Evolutionary conservation across 768 basidiomycete genomes (phyloP), one percentile per base, ranked within the genome.

Genomic region (Suillus hirtellus): DNA sequence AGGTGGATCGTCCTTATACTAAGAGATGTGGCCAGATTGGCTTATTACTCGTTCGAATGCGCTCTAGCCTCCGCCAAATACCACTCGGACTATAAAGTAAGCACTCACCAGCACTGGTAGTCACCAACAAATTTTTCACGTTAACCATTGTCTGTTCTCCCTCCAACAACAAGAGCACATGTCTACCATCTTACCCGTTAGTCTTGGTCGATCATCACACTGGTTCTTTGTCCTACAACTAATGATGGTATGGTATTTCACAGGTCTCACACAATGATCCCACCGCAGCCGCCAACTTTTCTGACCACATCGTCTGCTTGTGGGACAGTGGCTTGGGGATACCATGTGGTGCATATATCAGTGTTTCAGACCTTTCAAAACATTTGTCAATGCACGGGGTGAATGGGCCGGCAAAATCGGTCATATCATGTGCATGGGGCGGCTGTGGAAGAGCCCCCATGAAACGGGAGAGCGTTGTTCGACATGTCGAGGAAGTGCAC

Each of bases 401-500:
- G 35, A 2, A 27, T 0, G 73, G 68, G 6, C 24, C 67, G n/a
- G 73, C 73, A 0, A 61, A 60, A 12, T 3, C 43, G 5, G 1
- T 0, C 0, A 0, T 76, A 12, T 21, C 0, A 2, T 75, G 75
- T 11, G 37, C 10, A 31, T 76, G 73, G 73, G 3, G 10, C 14
- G 46, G 34, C 9, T 76, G 73, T 42, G 40, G 3, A 3, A 27
- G 21, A 31, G 1, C 27, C 12, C 59, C 52, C 0, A 72, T 76
- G 72, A 76, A 64, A 35, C 71, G 59, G 43, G 75, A 75, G 62
- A 73, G 75, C 35, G 34, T 75, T 27, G 24, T 61, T 31, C 65
- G 73, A 19, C 73, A 76, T 19, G 53, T 75, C 19, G 64, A 66
- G 21, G 73, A 75, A 40, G 65, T 34, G 53, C 73, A 75, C 40